Base-by-base conservation (phyloP, 1,284 basidiomycete species). In the Cutaneotrichosporon daszewskae region DNA sequence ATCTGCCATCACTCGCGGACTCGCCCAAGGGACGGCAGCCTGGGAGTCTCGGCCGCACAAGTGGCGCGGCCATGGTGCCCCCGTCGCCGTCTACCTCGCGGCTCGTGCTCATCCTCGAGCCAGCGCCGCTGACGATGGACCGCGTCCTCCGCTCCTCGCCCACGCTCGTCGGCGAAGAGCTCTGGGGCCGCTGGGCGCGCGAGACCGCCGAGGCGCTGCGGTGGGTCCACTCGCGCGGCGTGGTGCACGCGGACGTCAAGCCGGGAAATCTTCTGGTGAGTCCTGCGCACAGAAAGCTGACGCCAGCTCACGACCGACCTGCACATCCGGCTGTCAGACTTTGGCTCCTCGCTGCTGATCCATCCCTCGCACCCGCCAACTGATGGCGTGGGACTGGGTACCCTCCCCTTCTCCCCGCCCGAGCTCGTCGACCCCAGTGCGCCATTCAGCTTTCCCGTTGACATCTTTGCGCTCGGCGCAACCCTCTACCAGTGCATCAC, bases 401-500 rank as follows among this genome's bases (percentile, higher is more conserved):
- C 76, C 1, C 63, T 74, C 3, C 61, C 72, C 0, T 77, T 76
- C 61, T 70, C 73, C 0, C 64, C 75, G 0, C 75, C 76, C n/a
- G 76, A 77, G 49, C 68, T 76, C 25, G 63, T 71, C 29, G 62
- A 66, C 43, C 62, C 67, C 1, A 45, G 37, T n/a, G 58, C 54
- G 19, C 57, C 72, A 0, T 76, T 75, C 57, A 68, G 65, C 18
- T 74, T 71, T 56, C 66, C 72, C 1, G 66, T 72, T 45, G 76
- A 77, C 58, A 57, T 76, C 11, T 77, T 75, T 54, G 66, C 72
- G 17, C 66, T 76, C 32, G 76, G 74, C 20, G 72, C 75, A 1
- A 74, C 74, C 5, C 65, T 76, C 16, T 65, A 69, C 39, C 71
- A 73, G 39, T 64, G 71, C 35, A 48, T 76, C 32, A 72, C 72